These are phyloP conservation scores for Ammopiptanthus mongolicus DNA, from an alignment of 306 rosid genomes.

Conservation along the genomic window DNA sequence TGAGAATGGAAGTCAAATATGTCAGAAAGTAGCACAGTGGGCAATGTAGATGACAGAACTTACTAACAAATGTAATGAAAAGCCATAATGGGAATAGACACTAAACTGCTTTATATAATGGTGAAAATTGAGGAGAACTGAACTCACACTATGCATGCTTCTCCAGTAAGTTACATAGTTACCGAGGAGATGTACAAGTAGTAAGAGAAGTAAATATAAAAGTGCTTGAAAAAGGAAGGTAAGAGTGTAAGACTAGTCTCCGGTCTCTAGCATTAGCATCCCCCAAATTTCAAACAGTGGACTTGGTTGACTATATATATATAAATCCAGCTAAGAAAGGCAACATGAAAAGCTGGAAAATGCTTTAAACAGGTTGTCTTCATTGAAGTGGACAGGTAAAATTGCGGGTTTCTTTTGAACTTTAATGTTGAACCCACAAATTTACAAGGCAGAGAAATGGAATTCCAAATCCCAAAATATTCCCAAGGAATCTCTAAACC, in stretches of 20 bases:
- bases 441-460: constrained; percentile 28
- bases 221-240: constrained; percentile 4
- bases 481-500: constrained; percentile 46
- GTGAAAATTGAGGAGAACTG: constrained; percentile 20
- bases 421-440: constrained; percentile 33
- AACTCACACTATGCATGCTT: constrained; percentile 27
- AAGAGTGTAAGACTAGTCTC: constrained; percentile 3
- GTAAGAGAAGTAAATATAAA: neutral
- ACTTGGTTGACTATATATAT: constrained; percentile 22
- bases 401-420: constrained; percentile 33
- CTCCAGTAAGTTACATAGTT: constrained; percentile 18
- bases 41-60: neutral
- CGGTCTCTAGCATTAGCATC: constrained; percentile 19
- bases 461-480: constrained; percentile 58
- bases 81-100: constrained; percentile 13
- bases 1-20: neutral
- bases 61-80: neutral
- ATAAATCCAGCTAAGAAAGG: constrained; percentile 37
- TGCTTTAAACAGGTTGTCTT: constrained; percentile 42
- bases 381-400: constrained; percentile 50
- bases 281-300: constrained; percentile 2
- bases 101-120: constrained; percentile 22
- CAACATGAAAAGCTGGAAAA: constrained; percentile 35
- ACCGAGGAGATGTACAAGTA: constrained; percentile 19
- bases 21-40: neutral